These are phyloP conservation scores for Coffea humblotiana DNA, from an alignment of 305 asterid genomes.

Conservation along the genomic window DNA sequence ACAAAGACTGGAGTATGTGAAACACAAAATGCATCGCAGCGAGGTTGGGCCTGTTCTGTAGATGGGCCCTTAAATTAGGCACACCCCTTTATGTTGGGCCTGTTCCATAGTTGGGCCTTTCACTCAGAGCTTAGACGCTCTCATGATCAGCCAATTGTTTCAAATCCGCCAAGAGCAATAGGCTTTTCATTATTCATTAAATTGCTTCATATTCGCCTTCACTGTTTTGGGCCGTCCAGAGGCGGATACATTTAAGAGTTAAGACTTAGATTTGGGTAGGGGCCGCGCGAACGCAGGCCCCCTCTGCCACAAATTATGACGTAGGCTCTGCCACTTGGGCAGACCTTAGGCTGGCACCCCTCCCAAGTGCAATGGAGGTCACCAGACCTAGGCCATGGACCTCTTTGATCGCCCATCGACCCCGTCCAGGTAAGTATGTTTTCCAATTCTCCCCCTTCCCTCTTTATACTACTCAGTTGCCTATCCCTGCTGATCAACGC, in stretches of 20 bases:
- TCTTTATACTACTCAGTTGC: not conserved
- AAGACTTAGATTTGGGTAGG: conserved; percentile 10
- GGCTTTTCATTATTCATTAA: no score
- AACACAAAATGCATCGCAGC: no score
- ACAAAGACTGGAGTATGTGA: no score
- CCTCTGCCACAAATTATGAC: conserved; percentile 28
- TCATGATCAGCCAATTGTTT: no score
- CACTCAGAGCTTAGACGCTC: no score
- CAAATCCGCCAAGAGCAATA: no score
- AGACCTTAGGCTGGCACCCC: conserved; percentile 24
- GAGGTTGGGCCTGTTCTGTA: no score
- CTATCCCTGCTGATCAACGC: not conserved
- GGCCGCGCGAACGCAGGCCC: conserved; percentile 30
- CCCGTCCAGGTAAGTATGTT: conserved; percentile 48
- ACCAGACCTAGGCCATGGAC: conserved; percentile 20
- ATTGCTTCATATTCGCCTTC: no score
- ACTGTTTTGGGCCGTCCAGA: no score
- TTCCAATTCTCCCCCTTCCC: not conserved
- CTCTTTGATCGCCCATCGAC: conserved; percentile 30
- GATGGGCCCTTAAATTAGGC: no score
- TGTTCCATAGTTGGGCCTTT: no score
- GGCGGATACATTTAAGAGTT: not conserved
- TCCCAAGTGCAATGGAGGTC: conserved; percentile 2
- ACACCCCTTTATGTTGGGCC: no score
- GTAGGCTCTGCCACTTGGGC: conserved; percentile 28